A percentile compares a stretch with the other conserved stretches of the same genome.
These are phyloP conservation scores for Coniochaeta sp. DNA, from an alignment of 2,329 filamentous ascomycete genomes.

Conservation along the genomic window DNA sequence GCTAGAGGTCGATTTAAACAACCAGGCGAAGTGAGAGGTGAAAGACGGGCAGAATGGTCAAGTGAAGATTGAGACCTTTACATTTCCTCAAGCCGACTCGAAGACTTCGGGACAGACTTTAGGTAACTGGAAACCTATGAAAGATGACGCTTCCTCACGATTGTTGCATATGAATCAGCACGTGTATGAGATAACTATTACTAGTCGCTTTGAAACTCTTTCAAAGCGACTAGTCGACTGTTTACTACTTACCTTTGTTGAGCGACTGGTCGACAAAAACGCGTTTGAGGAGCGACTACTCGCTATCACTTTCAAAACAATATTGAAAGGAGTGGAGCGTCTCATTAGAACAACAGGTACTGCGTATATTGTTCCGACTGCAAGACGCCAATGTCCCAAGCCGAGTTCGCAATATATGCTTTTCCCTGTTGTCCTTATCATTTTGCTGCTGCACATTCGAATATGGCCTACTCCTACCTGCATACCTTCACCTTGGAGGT, in stretches of 20 bases:
- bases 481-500: too few species aligned
- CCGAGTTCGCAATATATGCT: too few species aligned
- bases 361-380: too few species aligned
- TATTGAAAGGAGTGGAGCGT: too few species aligned
- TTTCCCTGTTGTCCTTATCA: too few species aligned
- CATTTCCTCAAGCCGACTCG: not conserved
- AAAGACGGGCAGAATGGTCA: not conserved
- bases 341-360: too few species aligned
- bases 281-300: not conserved
- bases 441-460: too few species aligned
- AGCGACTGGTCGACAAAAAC: not conserved
- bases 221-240: not conserved
- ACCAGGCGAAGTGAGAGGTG: not conserved
- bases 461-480: too few species aligned
- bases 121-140: not conserved
- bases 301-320: not conserved
- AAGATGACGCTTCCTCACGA: not conserved
- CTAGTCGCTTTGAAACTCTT: not conserved
- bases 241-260: not conserved
- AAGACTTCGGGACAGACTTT: not conserved
- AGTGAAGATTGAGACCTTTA: not conserved
- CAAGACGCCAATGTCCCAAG: too few species aligned
- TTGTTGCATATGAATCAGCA: not conserved
- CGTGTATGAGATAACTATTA: not conserved
- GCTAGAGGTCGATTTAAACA: not conserved